These are phyloP conservation scores for Kodamaea plutei DNA, from an alignment of 1,139 yeast genomes.

Conservation along the genomic window DNA sequence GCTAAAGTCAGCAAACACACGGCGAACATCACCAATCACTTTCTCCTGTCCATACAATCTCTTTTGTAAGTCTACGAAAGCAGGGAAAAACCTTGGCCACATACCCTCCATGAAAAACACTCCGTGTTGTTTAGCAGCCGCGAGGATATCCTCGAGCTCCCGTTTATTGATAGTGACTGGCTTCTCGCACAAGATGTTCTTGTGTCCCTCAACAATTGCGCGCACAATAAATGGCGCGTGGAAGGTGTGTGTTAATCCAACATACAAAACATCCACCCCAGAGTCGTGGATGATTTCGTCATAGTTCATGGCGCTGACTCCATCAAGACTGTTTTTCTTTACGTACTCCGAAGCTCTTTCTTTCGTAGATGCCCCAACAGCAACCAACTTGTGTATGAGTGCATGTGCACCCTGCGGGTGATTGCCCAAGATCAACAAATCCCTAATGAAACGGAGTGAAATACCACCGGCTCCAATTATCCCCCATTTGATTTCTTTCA, in stretches of 20 bases:
- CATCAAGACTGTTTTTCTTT: constrained; percentile 6
- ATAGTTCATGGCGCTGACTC: constrained; percentile 17
- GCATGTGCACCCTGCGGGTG: constrained; percentile 20
- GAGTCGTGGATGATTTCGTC: constrained; percentile 38
- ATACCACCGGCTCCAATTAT: constrained; percentile 47
- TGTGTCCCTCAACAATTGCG: constrained; percentile 48
- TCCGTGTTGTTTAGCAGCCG: constrained; percentile 41
- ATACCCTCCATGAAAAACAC: constrained; percentile 61
- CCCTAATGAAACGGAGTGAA: constrained; percentile 36
- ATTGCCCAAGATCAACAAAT: constrained; percentile 22
- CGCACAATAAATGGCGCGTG: constrained; percentile 48
- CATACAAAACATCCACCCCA: constrained; percentile 49
- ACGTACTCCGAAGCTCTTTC: constrained; percentile 27
- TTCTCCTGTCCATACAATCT: constrained; percentile 42
- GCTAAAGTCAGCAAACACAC: constrained; percentile 40
- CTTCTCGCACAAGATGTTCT: constrained; percentile 59
- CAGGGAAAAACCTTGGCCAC: constrained; percentile 64
- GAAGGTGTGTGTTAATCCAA: constrained; percentile 56
- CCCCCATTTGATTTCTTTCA: constrained; percentile 37
- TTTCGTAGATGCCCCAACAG: constrained; percentile 29
- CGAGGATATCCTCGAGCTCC: constrained; percentile 43
- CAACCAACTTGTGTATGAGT: constrained; percentile 25
- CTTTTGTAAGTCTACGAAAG: constrained; percentile 34
- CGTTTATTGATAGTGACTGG: constrained; percentile 52
- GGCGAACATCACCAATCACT: constrained; percentile 43